These are phyloP conservation scores for Amoebophrya sp. DNA, from an alignment of 169 alveolate genomes.

Conservation along the genomic window DNA sequence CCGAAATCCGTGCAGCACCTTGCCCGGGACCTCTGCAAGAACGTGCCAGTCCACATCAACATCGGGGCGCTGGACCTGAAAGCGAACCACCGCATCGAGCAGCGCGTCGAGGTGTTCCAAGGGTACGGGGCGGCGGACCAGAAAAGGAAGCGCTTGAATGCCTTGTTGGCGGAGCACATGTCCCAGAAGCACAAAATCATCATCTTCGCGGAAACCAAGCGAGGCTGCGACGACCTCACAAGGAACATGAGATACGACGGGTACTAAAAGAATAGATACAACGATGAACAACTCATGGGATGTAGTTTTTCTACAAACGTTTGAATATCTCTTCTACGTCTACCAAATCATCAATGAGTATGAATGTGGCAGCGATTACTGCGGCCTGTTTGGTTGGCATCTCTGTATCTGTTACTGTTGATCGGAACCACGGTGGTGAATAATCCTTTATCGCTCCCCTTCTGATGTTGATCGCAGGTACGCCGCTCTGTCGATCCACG, in stretches of 20 bases:
- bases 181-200: constrained; percentile 48
- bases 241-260: constrained; percentile 62
- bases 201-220: constrained; percentile 61
- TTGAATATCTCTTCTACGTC: too few species aligned
- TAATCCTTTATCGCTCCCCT: too few species aligned
- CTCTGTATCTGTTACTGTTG: too few species aligned
- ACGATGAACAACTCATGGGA: too few species aligned
- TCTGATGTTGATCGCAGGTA: too few species aligned
- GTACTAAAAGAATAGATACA: not conserved
- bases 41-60: constrained; percentile 84
- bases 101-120: constrained; percentile 31
- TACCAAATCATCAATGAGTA: too few species aligned
- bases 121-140: constrained; percentile 38
- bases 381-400: too few species aligned
- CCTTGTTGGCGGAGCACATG: constrained; percentile 31
- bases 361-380: too few species aligned
- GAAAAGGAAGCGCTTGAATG: constrained; percentile 20
- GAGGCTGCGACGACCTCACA: constrained; percentile 59
- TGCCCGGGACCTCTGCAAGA: constrained; percentile 79
- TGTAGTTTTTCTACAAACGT: too few species aligned
- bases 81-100: not conserved
- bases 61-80: constrained; percentile 56
- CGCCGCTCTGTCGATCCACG: constrained; percentile 61
- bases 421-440: too few species aligned
- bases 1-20: constrained; percentile 73